Evolutionary conservation across 805 yeast species (phyloP).

Genomic region (Tetrapisispora arboricola): DNA sequence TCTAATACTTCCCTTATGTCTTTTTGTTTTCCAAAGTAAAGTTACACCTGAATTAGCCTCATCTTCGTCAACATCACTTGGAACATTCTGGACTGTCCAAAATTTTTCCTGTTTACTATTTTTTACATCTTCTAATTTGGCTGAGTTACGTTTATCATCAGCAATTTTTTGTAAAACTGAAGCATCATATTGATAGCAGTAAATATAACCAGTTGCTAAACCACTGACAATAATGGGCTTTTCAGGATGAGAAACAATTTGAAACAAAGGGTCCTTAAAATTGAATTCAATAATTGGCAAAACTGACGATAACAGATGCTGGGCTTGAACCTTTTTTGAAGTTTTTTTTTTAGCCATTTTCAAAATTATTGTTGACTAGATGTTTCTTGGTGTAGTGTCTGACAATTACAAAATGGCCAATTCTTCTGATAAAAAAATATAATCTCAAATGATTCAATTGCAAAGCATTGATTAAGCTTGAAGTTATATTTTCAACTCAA

Average conservation of each 20-base stretch:
- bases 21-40: slow-evolving; percentile 67
- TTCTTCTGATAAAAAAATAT: too few relatives aligned
- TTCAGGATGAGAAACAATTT: slow-evolving; percentile 70
- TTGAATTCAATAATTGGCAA: slow-evolving; percentile 30
- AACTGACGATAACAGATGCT: slow-evolving; percentile 6
- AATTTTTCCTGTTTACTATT: slow-evolving; percentile 27
- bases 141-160: slow-evolving; percentile 7
- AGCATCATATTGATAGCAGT: slow-evolving; percentile 48
- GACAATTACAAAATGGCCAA: too few relatives aligned
- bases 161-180: slow-evolving; percentile 31
- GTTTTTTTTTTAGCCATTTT: slow-evolving; percentile 8
- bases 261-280: slow-evolving; percentile 57
- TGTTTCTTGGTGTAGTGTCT: too few relatives aligned
- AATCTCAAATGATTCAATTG: too few relatives aligned
- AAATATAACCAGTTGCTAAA: slow-evolving; percentile 71
- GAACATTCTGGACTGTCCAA: slow-evolving; percentile 33
- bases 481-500: too few relatives aligned
- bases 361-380: background rate
- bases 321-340: slow-evolving; percentile 12
- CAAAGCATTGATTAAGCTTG: too few relatives aligned
- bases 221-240: slow-evolving; percentile 58
- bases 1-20: slow-evolving; percentile 86
- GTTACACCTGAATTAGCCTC: slow-evolving; percentile 19
- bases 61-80: slow-evolving; percentile 9
- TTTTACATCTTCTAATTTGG: slow-evolving; percentile 21